These are phyloP conservation scores for Penicillium daleae DNA, from an alignment of 495 filamentous ascomycete genomes.

Conservation along the genomic window DNA sequence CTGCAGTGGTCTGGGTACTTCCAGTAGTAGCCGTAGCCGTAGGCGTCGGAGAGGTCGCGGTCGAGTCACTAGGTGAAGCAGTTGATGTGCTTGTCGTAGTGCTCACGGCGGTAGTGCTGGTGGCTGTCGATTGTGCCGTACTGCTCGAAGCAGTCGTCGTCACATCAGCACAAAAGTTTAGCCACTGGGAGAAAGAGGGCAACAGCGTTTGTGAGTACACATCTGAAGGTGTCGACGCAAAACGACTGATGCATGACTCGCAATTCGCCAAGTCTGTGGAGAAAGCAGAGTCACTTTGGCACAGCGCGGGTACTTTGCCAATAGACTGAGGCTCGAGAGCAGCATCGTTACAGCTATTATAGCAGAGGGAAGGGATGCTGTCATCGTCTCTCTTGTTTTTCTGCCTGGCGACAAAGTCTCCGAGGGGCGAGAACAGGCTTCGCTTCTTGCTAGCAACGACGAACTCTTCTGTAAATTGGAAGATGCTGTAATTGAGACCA, in stretches of 20 bases:
- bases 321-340: constrained; percentile 47
- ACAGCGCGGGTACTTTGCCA: constrained; percentile 53
- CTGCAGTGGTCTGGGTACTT: constrained; percentile 4
- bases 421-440: neutral
- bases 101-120: constrained; percentile 4
- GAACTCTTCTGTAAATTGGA: constrained; percentile 32
- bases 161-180: constrained; percentile 26
- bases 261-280: constrained; percentile 39
- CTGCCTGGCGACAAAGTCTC: neutral
- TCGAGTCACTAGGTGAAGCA: neutral
- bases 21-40: neutral
- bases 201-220: constrained; percentile 15
- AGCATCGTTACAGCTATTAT: constrained; percentile 55
- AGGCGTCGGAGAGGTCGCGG: neutral
- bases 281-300: constrained; percentile 48
- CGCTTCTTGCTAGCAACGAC: constrained; percentile 9
- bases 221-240: constrained; percentile 9
- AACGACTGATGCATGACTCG: constrained; percentile 25
- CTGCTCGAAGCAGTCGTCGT: constrained; percentile 10
- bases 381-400: constrained; percentile 13
- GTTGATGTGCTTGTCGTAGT: neutral
- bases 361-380: constrained; percentile 51
- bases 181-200: constrained; percentile 25
- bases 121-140: neutral
- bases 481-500: constrained; percentile 65